Evolutionary conservation across 805 yeast genomes (phyloP), one percentile per base, ranked within the genome.

Genomic region (Suhomyces tanzawaensis): DNA sequence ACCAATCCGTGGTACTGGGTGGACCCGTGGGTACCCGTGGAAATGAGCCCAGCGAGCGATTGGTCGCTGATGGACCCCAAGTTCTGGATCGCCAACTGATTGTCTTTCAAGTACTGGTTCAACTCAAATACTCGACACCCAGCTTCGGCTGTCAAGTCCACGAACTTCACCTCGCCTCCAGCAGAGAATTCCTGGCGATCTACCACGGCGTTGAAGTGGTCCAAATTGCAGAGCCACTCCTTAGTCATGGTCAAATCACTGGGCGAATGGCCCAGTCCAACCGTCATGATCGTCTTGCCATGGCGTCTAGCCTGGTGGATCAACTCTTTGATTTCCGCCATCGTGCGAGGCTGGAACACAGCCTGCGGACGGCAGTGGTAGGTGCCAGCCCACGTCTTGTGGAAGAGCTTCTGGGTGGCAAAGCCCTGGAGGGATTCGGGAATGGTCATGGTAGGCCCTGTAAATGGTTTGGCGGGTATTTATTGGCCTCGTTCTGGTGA

Each of bases 11-110:
- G 98, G 58, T 75, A 86, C 29, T 91, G 95, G 7, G 95, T 82
- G 0, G 97, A 85, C 6, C 99, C 99, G 56, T 91, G 99, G 0
- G 98, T 89, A 19, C 98, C 98, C 0, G 98, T 91, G 2, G 95
- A 84, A 31, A 93, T 88, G 47, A 90, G 80, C n/a, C 99, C 99
- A 3, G 95, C 98, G 18, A 89, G 71, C 12, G 95, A 85, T 58
- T 91, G 98, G 45, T 88, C 96, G 28, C 93, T 80, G 37, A 91
- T 91, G 1, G 97, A 89, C 1, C 98, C 98, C 52, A 93, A 68
- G 53, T 85, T 91, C 61, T 91, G 98, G 41, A 91, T 69, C 4
- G 96, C 95, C 42, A 87, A 74, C 1, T 84, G 82, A 45, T 76
- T 72, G 9, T 66, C 45, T 18, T 78, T 82, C 44, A 91, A 69